Percentiles rank a stretch among this genome's conserved stretches.
phyloP scores from a whole-genome alignment of 2,329 filamentous ascomycete species.

The Lojkania enalia region DNA sequence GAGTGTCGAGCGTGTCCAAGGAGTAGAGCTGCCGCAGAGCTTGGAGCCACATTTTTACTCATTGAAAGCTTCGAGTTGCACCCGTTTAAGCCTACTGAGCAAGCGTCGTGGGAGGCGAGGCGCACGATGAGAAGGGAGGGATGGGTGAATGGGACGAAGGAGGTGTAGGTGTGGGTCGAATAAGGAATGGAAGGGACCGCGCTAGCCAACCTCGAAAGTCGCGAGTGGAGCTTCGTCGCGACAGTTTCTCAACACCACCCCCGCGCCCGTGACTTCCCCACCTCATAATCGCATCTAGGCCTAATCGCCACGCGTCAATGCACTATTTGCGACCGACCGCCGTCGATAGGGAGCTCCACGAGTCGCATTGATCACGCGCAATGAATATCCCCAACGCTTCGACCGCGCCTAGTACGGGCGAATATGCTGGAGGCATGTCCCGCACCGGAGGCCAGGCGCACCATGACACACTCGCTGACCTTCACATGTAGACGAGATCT shows the following conservation, averaged over 20 bases:
- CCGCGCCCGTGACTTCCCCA: constrained; percentile 21
- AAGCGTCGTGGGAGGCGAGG: background rate
- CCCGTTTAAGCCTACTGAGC: background rate
- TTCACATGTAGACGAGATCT: constrained; percentile 79
- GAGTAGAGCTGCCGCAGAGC: constrained; percentile 62
- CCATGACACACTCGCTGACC: background rate
- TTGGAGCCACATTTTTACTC: constrained; percentile 43
- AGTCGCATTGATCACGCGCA: constrained; percentile 15
- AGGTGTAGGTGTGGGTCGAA: constrained; percentile 18
- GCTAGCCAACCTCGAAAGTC: constrained; percentile 27
- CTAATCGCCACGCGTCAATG: constrained; percentile 33
- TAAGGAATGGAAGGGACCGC: constrained; percentile 2
- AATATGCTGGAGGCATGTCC: constrained; percentile 51
- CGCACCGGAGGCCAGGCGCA: constrained; percentile 9
- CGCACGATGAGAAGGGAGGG: constrained; percentile 1
- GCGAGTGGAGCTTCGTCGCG: constrained; percentile 24
- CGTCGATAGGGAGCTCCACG: background rate
- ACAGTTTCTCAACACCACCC: constrained; percentile 33
- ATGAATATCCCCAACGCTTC: constrained; percentile 45
- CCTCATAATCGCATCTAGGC: constrained; percentile 8
- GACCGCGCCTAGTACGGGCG: constrained; percentile 46
- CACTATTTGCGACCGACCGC: background rate
- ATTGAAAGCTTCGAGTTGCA: background rate
- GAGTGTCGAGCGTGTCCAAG: constrained; percentile 69
- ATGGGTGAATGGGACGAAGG: constrained; percentile 13